phyloP scores from a whole-genome alignment of 495 filamentous ascomycete genomes.

The Penicillium subrubescens region DNA sequence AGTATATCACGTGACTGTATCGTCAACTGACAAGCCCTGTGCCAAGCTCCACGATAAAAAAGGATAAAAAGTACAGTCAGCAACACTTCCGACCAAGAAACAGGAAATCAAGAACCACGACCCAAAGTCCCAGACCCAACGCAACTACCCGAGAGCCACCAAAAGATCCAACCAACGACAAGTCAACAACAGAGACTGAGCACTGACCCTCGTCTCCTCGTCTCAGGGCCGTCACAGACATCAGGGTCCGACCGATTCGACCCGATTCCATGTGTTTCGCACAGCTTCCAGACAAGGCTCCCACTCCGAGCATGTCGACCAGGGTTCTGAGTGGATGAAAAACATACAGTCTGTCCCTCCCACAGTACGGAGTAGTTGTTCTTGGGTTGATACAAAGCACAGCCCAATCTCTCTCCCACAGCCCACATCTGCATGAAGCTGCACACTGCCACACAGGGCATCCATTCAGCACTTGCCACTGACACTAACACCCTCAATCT shows the following conservation, averaged over 20 bases:
- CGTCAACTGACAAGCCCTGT: not conserved
- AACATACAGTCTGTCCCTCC: no score
- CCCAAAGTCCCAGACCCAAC: not conserved
- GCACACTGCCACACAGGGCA: not conserved
- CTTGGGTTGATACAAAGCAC: not conserved
- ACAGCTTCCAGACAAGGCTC: not conserved
- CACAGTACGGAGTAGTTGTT: no score
- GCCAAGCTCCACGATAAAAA: not conserved
- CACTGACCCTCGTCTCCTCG: not conserved
- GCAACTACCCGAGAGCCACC: not conserved
- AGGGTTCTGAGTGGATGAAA: constrained; percentile 3
- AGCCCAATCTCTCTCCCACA: not conserved
- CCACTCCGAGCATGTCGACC: not conserved
- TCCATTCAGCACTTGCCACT: not conserved
- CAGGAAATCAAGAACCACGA: not conserved
- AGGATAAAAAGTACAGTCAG: not conserved
- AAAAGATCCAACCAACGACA: not conserved
- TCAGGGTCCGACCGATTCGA: constrained; percentile 8
- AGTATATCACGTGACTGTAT: not conserved
- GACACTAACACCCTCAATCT: not conserved
- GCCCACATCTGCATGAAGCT: not conserved
- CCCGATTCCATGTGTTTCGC: constrained; percentile 12
- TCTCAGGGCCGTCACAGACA: not conserved
- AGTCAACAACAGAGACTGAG: not conserved
- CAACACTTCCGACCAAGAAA: not conserved